phyloP scores from a whole-genome alignment of 805 yeast genomes.

The Candida maris region DNA sequence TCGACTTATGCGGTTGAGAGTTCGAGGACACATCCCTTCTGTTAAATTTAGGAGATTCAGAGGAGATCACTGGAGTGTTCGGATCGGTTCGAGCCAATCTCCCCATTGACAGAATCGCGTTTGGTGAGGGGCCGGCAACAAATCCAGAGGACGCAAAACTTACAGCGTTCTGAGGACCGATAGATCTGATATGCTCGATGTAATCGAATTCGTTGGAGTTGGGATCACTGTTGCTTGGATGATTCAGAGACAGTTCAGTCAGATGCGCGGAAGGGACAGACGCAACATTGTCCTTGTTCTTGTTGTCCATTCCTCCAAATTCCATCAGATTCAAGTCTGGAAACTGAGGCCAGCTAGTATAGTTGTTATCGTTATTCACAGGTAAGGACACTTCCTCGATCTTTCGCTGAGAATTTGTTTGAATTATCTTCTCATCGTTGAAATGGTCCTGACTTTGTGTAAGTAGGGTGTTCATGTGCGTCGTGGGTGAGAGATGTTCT shows the following conservation, averaged over 20 bases:
- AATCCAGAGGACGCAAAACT: conserved; percentile 7
- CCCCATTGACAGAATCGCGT: neutral
- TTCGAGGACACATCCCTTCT: conserved; percentile 24
- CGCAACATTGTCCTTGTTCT: conserved; percentile 2
- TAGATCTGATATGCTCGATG: conserved; percentile 57
- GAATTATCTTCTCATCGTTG: neutral
- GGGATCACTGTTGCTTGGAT: conserved; percentile 32
- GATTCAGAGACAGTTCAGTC: neutral
- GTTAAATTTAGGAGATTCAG: conserved; percentile 11
- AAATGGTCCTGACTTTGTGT: neutral
- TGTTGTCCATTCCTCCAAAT: conserved; percentile 2
- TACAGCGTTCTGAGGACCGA: conserved; percentile 33
- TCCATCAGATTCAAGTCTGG: conserved; percentile 28
- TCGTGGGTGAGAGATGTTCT: no score
- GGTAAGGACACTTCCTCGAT: neutral
- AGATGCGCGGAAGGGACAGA: neutral
- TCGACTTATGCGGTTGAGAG: conserved; percentile 24
- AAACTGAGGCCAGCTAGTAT: conserved; percentile 33
- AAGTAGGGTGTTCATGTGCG: no score
- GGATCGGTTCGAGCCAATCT: conserved; percentile 8
- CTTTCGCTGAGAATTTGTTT: conserved; percentile 2
- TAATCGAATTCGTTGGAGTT: conserved; percentile 57
- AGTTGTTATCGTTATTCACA: conserved; percentile 16
- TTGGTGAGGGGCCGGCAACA: conserved; percentile 10
- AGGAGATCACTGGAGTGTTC: conserved; percentile 1